Evolutionary conservation across 352 stramenopile genomes (phyloP), one percentile per base, ranked within the genome.

Genomic region (Phytophthora colocasiae): DNA sequence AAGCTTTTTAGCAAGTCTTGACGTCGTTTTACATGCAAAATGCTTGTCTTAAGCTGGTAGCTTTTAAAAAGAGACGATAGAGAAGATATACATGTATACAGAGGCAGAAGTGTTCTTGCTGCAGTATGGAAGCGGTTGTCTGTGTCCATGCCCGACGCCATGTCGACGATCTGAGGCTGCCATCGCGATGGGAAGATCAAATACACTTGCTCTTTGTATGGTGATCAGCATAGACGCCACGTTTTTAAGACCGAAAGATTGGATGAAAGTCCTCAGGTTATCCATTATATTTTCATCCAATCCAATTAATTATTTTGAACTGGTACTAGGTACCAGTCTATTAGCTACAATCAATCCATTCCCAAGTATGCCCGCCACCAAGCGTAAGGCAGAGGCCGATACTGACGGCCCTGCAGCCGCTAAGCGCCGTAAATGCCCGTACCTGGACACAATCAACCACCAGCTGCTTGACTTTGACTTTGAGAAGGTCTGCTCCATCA

Each of bases 381-480:
- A 92, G 83, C 80, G 82, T 27, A 81, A 80, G 47, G 73, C 83
- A 2, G 74, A 73, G 10, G 55, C 24, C 14, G 72, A 46, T 10
- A 50, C 32, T 12, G 57, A 26, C n/a, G 62, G 17, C 24, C 45
- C 26, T 15, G 39, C 9, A 2, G 31, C 65, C 38, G 55, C 61
- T 41, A 96, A 93, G 74, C 86, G 88, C 45, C 87, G 86, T 67
- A 97, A 97, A 71, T 99, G 98, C 71, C 98, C 98, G 48, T 99
- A 99, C 76, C 80, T 99, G 36, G 97, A 99, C 84, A 99, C 97
- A 10, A 95, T 99, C 55, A 96, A 99, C 73, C 92, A 98, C 63
- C 91, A 98, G 51, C 66, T 98, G 49, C 84, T 99, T 39, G 97
- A 99, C 75, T 99, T 99, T 77, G 98, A 99, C 81, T 99, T 99